Evolutionary conservation across 2,329 filamentous ascomycete genomes (phyloP), one percentile per base, ranked within the genome.

Genomic region (Apiospora saccharicola): DNA sequence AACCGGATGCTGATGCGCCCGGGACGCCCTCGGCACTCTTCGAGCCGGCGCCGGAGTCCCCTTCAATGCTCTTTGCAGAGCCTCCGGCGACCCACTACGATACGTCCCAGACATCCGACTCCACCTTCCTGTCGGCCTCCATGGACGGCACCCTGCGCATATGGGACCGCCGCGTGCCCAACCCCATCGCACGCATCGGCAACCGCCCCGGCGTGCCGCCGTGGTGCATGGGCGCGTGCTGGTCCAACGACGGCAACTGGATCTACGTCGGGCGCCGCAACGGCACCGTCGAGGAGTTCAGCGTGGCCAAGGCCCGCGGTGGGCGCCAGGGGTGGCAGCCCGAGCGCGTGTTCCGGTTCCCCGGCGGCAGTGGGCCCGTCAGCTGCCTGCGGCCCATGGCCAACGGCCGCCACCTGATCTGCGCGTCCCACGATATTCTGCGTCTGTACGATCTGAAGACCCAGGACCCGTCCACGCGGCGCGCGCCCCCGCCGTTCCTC

Each of bases 151-250:
- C 91, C 0, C 86, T 99, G 64, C 92, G 95, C n/a, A 91, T 99
- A 75, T 99, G 96, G 96, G 97, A 99, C 79, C 87, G 92, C 3
- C 91, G 96, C 26, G 90, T 93, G 74, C 89, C 89, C 0, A 89
- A 92, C 47, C 93, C 96, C 0, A 87, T 98, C 1, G 95, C 96
- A 3, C 90, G 92, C 41, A 96, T 98, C 72, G 86, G 88, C 1
- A 94, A 93, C 24, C 87, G 91, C 14, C 89, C 90, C 14, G 91
- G 91, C 24, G 93, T 94, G 0, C 96, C 96, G 0, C 96, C 96
- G 0, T 99, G 96, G 96, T 98, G 96, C 82, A 98, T 98, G 91
- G 95, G 94, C 76, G 94, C 95, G 0, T 98, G 95, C 84, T 99
- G 96, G 96, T 96, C 93, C 71, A 95, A 95, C 0, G 94, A 98